phyloP scores from a whole-genome alignment of 2,329 filamentous ascomycete genomes.

The Arthrobotrys sinensis region DNA sequence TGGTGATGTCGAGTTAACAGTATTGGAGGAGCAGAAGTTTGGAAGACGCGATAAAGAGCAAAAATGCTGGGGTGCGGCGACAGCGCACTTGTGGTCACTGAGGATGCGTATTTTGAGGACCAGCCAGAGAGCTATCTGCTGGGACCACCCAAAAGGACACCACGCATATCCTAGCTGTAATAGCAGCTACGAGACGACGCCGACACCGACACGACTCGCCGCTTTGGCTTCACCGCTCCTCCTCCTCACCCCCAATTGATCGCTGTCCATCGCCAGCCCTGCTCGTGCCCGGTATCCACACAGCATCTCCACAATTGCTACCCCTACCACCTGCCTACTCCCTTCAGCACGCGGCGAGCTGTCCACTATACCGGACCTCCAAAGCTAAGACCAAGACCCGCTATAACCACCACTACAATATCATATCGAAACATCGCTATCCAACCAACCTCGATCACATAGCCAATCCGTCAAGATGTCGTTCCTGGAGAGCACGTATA shows the following conservation, averaged over 20 bases:
- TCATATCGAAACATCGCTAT: constrained; percentile 21
- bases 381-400: constrained; percentile 10
- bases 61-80: constrained; percentile 31
- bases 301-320: not conserved
- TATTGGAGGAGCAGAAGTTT: not conserved
- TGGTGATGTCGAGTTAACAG: constrained; percentile 14
- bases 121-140: constrained; percentile 29
- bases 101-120: constrained; percentile 47
- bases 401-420: constrained; percentile 11
- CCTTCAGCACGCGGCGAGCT: constrained; percentile 21
- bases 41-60: constrained; percentile 53
- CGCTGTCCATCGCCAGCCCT: not conserved
- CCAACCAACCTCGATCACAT: constrained; percentile 31
- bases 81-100: constrained; percentile 43
- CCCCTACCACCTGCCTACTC: constrained; percentile 23
- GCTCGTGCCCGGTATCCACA: constrained; percentile 3
- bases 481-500: constrained; percentile 95
- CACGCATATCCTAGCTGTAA: constrained; percentile 31
- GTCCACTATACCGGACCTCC: constrained; percentile 18
- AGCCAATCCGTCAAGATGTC: constrained; percentile 78
- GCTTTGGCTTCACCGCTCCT: constrained; percentile 25
- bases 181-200: constrained; percentile 30
- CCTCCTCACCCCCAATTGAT: constrained; percentile 23
- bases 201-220: constrained; percentile 30
- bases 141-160: constrained; percentile 47